Evolutionary conservation across 2,329 filamentous ascomycete species (phyloP).

Genomic region (Emericellopsis cladophorae): DNA sequence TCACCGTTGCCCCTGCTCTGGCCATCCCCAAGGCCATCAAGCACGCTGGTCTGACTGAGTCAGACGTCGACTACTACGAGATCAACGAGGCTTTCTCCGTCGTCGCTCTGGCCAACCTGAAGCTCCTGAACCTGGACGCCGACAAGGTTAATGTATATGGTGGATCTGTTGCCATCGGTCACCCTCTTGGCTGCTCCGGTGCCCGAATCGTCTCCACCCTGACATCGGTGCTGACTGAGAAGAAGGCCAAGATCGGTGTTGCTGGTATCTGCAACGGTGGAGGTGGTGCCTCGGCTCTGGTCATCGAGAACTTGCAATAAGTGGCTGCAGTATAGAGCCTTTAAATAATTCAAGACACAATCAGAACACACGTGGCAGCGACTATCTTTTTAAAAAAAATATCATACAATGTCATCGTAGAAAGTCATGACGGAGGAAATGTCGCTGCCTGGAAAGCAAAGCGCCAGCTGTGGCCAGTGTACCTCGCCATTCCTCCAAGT

Average conservation of each 20-base stretch:
- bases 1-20: conserved; percentile 86
- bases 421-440: too few relatives aligned
- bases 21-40: conserved; percentile 96
- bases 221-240: conserved; percentile 76
- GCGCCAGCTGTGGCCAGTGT: too few relatives aligned
- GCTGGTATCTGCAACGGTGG: conserved; percentile 98
- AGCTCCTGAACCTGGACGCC: conserved; percentile 66
- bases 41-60: conserved; percentile 72
- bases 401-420: too few relatives aligned
- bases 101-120: conserved; percentile 91
- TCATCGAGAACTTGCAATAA: conserved; percentile 60
- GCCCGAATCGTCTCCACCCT: conserved; percentile 88
- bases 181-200: conserved; percentile 87
- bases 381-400: too few relatives aligned
- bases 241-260: conserved; percentile 85
- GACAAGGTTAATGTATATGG: conserved; percentile 93
- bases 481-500: too few relatives aligned
- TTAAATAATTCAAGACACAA: too few relatives aligned
- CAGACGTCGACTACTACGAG: conserved; percentile 84
- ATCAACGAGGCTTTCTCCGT: conserved; percentile 99
- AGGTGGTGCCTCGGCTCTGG: conserved; percentile 84
- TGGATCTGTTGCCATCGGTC: conserved; percentile 88
- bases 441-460: too few relatives aligned
- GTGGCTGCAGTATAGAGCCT: too few relatives aligned
- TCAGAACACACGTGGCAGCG: too few relatives aligned